A percentile compares a stretch with the other conserved stretches of the same genome.
Evolutionary conservation across 441 rosid genomes (phyloP).

Genomic region (Erodium texanum): DNA sequence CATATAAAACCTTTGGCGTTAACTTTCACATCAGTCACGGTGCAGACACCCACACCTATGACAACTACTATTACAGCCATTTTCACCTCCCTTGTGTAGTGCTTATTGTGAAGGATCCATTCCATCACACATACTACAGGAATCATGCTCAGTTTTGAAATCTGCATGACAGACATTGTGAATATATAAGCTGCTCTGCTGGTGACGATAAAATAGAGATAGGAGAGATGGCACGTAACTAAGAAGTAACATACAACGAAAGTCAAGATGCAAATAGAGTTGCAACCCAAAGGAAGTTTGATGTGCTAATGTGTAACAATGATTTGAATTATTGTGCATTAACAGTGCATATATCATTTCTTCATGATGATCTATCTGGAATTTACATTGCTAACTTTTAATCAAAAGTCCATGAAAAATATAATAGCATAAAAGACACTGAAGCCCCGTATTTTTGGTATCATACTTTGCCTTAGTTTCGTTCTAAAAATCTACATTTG

Average conservation of each 20-base stretch:
- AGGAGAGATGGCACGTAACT: too few relatives aligned
- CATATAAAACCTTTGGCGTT: slow-evolving; percentile 82
- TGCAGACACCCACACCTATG: slow-evolving; percentile 87
- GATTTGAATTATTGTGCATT: too few relatives aligned
- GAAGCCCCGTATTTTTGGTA: neutral
- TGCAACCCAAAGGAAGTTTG: neutral
- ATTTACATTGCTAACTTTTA: neutral
- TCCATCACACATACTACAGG: slow-evolving; percentile 94
- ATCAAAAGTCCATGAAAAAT: neutral
- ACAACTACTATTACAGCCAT: slow-evolving; percentile 81
- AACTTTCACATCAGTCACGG: slow-evolving; percentile 89
- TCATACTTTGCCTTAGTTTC: too few relatives aligned
- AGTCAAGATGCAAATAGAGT: neutral
- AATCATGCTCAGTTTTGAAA: slow-evolving; percentile 93
- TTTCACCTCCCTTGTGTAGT: slow-evolving; percentile 72
- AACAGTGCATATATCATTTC: neutral
- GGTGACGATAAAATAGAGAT: too few relatives aligned
- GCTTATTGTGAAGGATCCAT: slow-evolving; percentile 77
- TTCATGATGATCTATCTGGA: neutral
- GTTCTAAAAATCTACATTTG: too few relatives aligned
- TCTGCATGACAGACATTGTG: slow-evolving; percentile 28
- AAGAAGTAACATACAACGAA: too few relatives aligned
- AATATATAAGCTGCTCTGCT: neutral
- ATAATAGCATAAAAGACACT: too few relatives aligned
- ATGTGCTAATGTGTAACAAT: neutral